A percentile compares a stretch with the other conserved stretches of the same genome.
Evolutionary conservation across 768 basidiomycete genomes (phyloP).

Genomic region (Russula ochroleuca): DNA sequence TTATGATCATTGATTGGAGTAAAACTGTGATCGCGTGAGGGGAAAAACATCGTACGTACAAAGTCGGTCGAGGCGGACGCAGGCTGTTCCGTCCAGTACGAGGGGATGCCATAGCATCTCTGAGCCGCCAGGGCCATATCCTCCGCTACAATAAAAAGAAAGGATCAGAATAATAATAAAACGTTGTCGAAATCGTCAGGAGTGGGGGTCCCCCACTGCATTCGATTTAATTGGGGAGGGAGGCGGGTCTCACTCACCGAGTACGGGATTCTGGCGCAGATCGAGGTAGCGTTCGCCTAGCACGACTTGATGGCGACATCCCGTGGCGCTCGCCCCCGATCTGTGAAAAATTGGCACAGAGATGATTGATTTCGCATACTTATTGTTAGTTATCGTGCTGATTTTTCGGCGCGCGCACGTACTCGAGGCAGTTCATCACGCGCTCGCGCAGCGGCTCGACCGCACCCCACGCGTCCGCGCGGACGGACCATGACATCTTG

Average conservation of each 20-base stretch:
- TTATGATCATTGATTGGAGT: background rate
- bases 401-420: conserved; percentile 30
- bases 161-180: background rate
- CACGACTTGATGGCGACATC: conserved; percentile 18
- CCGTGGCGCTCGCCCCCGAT: conserved; percentile 23
- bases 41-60: conserved; percentile 3
- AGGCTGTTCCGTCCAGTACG: conserved; percentile 4
- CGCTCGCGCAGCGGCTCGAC: conserved; percentile 52
- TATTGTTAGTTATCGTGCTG: background rate
- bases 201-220: too few species aligned
- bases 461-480: conserved; percentile 61
- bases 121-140: conserved; percentile 25
- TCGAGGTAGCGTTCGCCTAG: conserved; percentile 19
- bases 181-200: background rate
- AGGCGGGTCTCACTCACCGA: conserved; percentile 23
- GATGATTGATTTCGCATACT: too few species aligned
- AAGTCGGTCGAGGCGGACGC: conserved; percentile 27
- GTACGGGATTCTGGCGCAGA: conserved; percentile 24
- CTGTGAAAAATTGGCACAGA: background rate
- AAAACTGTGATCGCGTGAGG: background rate
- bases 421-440: conserved; percentile 70
- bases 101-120: conserved; percentile 19
- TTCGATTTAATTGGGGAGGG: background rate
- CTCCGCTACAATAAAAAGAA: conserved; percentile 8
- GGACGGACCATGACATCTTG: conserved; percentile 65